Conservation (phyloP, 441 rosid genomes). For the Macaranga tanarius region DNA sequence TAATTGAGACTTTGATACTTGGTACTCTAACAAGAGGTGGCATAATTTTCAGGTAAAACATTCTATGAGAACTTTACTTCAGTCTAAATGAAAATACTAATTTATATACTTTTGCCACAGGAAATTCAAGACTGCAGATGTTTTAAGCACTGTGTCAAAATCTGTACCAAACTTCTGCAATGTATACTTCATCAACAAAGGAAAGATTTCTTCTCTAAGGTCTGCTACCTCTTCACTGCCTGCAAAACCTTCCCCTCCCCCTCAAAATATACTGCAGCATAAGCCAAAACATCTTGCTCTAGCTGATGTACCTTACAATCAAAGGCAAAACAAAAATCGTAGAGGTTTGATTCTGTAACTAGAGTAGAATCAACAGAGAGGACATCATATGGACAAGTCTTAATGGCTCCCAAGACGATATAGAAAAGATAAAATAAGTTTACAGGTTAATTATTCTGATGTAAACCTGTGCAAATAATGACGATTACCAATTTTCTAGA, state of each 20-base stretch:
- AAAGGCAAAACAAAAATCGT: conserved; percentile 4
- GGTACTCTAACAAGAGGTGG: too few species aligned
- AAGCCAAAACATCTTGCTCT: conserved; percentile 25
- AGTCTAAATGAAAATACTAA: too few species aligned
- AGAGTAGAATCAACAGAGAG: conserved; percentile 26
- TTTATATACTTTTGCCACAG: too few species aligned
- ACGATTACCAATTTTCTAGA: neutral
- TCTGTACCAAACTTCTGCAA: conserved; percentile 69
- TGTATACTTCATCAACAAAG: conserved; percentile 68
- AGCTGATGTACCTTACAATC: conserved; percentile 13
- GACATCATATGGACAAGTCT: conserved; percentile 14
- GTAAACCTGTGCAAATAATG: neutral
- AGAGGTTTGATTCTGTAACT: conserved; percentile 30
- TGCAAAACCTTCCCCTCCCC: conserved; percentile 22
- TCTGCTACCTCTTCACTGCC: conserved; percentile 51
- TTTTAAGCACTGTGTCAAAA: conserved; percentile 56
- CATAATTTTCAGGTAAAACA: too few species aligned
- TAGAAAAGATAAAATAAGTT: conserved; percentile 50
- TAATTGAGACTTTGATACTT: too few species aligned
- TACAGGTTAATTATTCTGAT: too few species aligned
- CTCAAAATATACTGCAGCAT: conserved; percentile 23
- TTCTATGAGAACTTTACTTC: too few species aligned
- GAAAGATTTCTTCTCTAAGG: conserved; percentile 57
- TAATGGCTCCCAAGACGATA: conserved; percentile 35
- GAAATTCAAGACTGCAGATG: conserved; percentile 50